Conservation (phyloP, 768 basidiomycete genomes). For the Tylopilus intermedius region DNA sequence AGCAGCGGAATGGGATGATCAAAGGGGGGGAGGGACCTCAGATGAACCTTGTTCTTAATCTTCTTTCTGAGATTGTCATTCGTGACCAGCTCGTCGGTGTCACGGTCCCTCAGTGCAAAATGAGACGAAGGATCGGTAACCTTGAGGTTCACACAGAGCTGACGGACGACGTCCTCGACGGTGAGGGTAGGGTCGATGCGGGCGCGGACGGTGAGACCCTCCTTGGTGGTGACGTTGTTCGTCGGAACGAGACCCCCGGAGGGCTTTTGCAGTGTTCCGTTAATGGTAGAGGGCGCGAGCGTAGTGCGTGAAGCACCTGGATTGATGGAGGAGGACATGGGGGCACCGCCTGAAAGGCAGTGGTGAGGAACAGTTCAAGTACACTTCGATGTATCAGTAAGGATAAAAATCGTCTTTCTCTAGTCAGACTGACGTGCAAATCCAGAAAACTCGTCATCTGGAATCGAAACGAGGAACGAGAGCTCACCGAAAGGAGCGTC, state of each 20-base stretch:
- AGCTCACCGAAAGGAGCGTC: slow-evolving; percentile 18
- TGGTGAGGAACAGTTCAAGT: slow-evolving; percentile 5
- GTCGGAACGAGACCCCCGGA: slow-evolving; percentile 62
- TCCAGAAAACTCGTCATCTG: slow-evolving; percentile 42
- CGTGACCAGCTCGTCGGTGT: slow-evolving; percentile 78
- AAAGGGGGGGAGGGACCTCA: slow-evolving; percentile 52
- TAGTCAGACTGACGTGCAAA: slow-evolving; percentile 66
- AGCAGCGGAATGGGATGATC: not conserved
- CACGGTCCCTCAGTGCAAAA: slow-evolving; percentile 73
- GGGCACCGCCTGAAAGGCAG: no score
- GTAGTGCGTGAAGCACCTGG: slow-evolving; percentile 28
- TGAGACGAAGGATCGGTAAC: slow-evolving; percentile 67
- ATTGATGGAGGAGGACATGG: slow-evolving; percentile 28
- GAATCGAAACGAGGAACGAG: not conserved
- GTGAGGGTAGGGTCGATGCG: slow-evolving; percentile 81
- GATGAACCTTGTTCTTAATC: slow-evolving; percentile 70
- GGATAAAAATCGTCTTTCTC: slow-evolving; percentile 39
- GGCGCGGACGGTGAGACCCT: slow-evolving; percentile 71
- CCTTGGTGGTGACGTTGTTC: slow-evolving; percentile 75
- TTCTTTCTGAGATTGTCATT: slow-evolving; percentile 81
- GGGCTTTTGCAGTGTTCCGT: slow-evolving; percentile 38
- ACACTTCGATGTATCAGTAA: slow-evolving; percentile 33
- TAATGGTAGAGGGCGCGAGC: slow-evolving; percentile 24
- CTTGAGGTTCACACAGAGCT: slow-evolving; percentile 76
- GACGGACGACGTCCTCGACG: slow-evolving; percentile 79